Evolutionary conservation across 2,329 filamentous ascomycete species (phyloP).

Genomic region (Penicillium frequentans): DNA sequence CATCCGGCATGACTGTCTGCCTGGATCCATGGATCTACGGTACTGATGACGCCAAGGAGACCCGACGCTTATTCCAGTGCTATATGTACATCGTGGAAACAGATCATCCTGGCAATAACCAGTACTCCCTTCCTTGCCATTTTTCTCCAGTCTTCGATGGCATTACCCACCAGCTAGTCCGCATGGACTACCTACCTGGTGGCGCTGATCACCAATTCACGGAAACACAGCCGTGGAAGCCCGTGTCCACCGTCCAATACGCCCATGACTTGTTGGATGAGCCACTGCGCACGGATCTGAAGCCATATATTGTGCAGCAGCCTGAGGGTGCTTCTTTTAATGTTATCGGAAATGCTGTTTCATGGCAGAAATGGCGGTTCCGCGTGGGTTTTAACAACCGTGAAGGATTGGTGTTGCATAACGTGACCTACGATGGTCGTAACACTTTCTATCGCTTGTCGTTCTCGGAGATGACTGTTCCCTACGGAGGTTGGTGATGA

Average conservation of each 20-base stretch:
- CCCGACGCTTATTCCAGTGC: slow-evolving; percentile 41
- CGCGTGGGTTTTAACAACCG: slow-evolving; percentile 62
- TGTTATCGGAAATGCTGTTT: slow-evolving; percentile 56
- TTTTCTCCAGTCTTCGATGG: slow-evolving; percentile 55
- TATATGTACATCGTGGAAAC: slow-evolving; percentile 41
- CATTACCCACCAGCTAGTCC: slow-evolving; percentile 62
- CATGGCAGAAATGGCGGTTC: slow-evolving; percentile 68
- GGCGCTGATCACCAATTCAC: slow-evolving; percentile 62
- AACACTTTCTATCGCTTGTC: slow-evolving; percentile 67
- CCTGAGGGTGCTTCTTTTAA: slow-evolving; percentile 65
- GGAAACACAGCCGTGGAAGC: slow-evolving; percentile 58
- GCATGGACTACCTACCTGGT: slow-evolving; percentile 69
- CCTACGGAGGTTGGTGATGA: slow-evolving; percentile 40
- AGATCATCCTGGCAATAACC: slow-evolving; percentile 39
- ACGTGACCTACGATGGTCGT: slow-evolving; percentile 63
- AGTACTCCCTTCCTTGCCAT: slow-evolving; percentile 37
- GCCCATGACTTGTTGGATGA: slow-evolving; percentile 66
- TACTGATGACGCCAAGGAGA: slow-evolving; percentile 40
- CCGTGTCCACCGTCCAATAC: slow-evolving; percentile 53
- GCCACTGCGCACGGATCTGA: slow-evolving; percentile 63
- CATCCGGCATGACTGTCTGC: slow-evolving; percentile 57
- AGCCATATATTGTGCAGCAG: slow-evolving; percentile 65
- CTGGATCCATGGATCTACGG: slow-evolving; percentile 72
- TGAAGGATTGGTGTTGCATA: slow-evolving; percentile 68
- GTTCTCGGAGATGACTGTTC: slow-evolving; percentile 66